Percentiles rank a stretch among this genome's conserved stretches.
Evolutionary conservation across 2,329 filamentous ascomycete genomes (phyloP).

Genomic region (Setomelanomma holmii): DNA sequence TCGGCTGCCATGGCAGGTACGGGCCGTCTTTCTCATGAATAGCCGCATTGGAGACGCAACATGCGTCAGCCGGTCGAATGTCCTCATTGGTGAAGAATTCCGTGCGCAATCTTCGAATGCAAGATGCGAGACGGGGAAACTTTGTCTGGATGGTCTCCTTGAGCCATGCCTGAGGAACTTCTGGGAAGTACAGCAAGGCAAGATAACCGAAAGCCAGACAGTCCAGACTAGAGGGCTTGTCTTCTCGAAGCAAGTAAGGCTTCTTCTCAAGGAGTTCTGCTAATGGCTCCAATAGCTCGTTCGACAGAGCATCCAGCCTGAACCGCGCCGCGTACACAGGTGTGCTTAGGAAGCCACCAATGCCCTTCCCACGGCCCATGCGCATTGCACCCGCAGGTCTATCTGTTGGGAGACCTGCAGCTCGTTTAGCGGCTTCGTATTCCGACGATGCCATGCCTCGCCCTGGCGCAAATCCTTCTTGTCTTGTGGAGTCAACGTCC

Average conservation of each 20-base stretch:
- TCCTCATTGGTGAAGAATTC: slow-evolving; percentile 33
- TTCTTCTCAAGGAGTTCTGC: slow-evolving; percentile 66
- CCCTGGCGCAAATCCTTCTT: slow-evolving; percentile 42
- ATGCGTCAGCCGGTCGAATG: slow-evolving; percentile 31
- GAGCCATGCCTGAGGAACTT: slow-evolving; percentile 69
- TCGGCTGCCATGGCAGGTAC: slow-evolving; percentile 35
- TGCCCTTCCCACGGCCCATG: slow-evolving; percentile 63
- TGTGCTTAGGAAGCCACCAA: slow-evolving; percentile 67
- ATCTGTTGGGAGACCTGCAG: slow-evolving; percentile 46
- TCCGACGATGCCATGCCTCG: slow-evolving; percentile 40
- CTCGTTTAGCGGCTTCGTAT: slow-evolving; percentile 47
- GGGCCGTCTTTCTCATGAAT: slow-evolving; percentile 3
- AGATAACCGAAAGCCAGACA: slow-evolving; percentile 84
- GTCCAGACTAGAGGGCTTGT: slow-evolving; percentile 70
- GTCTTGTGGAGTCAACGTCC: slow-evolving; percentile 52
- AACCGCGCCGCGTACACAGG: slow-evolving; percentile 78
- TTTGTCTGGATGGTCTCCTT: slow-evolving; percentile 62
- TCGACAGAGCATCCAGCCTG: slow-evolving; percentile 74
- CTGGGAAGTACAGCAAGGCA: slow-evolving; percentile 70
- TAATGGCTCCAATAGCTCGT: slow-evolving; percentile 73
- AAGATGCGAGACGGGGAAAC: slow-evolving; percentile 48
- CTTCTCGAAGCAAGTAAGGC: slow-evolving; percentile 61
- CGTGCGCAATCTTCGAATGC: slow-evolving; percentile 46
- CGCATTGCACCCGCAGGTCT: slow-evolving; percentile 52
- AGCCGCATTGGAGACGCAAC: slow-evolving; percentile 30